Base-by-base conservation (phyloP, 2,329 filamentous ascomycete species). In the Penicillium italicum region DNA sequence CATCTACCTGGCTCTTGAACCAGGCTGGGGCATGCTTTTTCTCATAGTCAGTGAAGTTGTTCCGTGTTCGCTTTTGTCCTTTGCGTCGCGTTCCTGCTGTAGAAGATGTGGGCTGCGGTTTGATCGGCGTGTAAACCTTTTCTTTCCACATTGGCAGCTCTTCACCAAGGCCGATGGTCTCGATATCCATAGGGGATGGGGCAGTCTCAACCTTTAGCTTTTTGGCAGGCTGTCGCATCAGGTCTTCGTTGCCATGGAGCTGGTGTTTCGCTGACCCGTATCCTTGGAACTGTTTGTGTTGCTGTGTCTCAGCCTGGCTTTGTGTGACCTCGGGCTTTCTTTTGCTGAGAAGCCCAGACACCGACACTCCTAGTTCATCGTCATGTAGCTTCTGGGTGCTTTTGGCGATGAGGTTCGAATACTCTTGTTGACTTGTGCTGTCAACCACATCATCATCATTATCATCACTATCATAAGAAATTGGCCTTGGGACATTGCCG, bases 21-120 rank as follows among this genome's bases (percentile, higher is more conserved):
- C 53, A 55, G 9, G 20, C 33, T 22, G 53, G 53, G 3, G 34
- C 53, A 4, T 51, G 40, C 6, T 51, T 20, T 10, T 22, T 51
- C 31, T 55, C 53, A 9, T 51, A 50, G 5, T 51, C 40, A 7
- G 53, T 55, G 41, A 55, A 55, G 40, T 51, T 55, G 4, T 51
- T 51, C 4, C 53, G 40, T 12, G 22, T 31, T 34, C 53, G 40
- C 16, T 40, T 44, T 4, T 28, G 10, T 18, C 28, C 30, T 24
- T 26, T 31, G 12, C 8, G 33, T 38, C 12, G 26, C n/a, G 30
- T 41, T 20, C 34, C 34, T 31, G n/a, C 14, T 5, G 18, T n/a
- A 4, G 46, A 41, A 26, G 18, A 40, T 18, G 9, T 7, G 11
- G 24, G 36, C 28, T 14, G 20, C 4, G 18, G 37, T 37, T 42